phyloP scores from a whole-genome alignment of 2,329 filamentous ascomycete genomes.

The Penicillium crustosum region DNA sequence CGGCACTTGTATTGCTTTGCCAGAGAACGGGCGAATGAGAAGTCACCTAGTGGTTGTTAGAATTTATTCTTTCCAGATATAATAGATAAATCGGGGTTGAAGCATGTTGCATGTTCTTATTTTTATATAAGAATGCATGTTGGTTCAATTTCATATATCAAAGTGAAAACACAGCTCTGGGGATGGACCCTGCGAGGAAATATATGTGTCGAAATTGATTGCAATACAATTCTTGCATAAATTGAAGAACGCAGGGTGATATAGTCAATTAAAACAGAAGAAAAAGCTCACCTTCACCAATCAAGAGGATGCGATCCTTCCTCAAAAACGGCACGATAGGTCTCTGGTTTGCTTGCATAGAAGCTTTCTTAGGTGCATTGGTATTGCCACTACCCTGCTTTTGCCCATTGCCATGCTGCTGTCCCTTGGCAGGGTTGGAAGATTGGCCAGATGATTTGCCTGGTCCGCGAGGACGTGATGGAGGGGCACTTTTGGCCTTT shows the following conservation, averaged over 20 bases:
- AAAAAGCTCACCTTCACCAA: constrained; percentile 45
- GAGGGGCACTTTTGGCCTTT: constrained; percentile 19
- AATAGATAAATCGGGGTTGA: not conserved
- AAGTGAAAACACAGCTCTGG: not conserved
- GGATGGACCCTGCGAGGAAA: not conserved
- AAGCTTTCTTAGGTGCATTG: constrained; percentile 19
- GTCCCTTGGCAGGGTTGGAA: constrained; percentile 2
- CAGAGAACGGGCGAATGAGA: constrained; percentile 50
- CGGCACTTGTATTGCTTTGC: constrained; percentile 43
- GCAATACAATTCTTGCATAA: not conserved
- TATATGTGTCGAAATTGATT: not conserved
- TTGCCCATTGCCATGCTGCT: constrained; percentile 8
- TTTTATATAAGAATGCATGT: not conserved
- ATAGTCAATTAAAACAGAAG: constrained; percentile 6
- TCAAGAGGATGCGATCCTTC: constrained; percentile 44
- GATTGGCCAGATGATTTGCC: constrained; percentile 10
- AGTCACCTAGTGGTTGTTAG: constrained; percentile 31
- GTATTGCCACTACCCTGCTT: constrained; percentile 11
- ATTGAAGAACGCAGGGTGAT: constrained; percentile 8
- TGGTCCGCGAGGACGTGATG: constrained; percentile 11
- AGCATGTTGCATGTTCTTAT: not conserved
- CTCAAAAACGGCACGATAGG: constrained; percentile 43
- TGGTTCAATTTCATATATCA: not conserved
- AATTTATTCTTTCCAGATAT: not conserved
- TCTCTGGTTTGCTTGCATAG: constrained; percentile 26